phyloP scores from a whole-genome alignment of 306 rosid species.

The Ochetophila trinervis region DNA sequence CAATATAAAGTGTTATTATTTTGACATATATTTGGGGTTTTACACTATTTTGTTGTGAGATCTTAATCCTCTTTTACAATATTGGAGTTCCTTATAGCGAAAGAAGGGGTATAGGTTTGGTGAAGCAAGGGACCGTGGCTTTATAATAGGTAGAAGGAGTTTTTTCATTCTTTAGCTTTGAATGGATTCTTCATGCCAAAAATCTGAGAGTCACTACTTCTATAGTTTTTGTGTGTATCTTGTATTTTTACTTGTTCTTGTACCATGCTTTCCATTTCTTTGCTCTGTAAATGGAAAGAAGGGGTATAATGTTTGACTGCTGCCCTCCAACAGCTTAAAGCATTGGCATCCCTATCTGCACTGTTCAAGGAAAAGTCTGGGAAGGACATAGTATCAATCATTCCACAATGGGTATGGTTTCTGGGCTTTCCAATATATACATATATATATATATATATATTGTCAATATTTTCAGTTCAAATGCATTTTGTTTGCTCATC shows the following conservation, averaged over 20 bases:
- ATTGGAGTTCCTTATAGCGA: background rate
- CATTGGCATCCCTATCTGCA: constrained; percentile 63
- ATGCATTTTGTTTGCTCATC: background rate
- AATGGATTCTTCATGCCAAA: background rate
- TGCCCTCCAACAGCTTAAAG: constrained; percentile 69
- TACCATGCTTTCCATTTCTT: background rate
- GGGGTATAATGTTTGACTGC: no score
- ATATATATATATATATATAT: background rate
- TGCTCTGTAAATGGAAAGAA: constrained; percentile 16
- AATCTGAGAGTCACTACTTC: background rate
- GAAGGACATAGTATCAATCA: constrained; percentile 57
- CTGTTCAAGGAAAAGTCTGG: constrained; percentile 66
- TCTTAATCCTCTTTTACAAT: background rate
- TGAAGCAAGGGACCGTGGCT: background rate
- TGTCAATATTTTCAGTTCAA: background rate
- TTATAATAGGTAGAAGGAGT: background rate
- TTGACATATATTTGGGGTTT: background rate
- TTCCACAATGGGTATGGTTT: constrained; percentile 88
- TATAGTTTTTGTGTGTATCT: background rate
- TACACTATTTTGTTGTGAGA: background rate
- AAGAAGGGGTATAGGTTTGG: background rate
- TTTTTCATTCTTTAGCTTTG: background rate
- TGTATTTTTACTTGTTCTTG: background rate
- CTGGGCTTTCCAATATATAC: constrained; percentile 5
- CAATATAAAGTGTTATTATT: background rate